Evolutionary conservation across 1,284 basidiomycete genomes (phyloP).

Genomic region (Naganishia albida): DNA sequence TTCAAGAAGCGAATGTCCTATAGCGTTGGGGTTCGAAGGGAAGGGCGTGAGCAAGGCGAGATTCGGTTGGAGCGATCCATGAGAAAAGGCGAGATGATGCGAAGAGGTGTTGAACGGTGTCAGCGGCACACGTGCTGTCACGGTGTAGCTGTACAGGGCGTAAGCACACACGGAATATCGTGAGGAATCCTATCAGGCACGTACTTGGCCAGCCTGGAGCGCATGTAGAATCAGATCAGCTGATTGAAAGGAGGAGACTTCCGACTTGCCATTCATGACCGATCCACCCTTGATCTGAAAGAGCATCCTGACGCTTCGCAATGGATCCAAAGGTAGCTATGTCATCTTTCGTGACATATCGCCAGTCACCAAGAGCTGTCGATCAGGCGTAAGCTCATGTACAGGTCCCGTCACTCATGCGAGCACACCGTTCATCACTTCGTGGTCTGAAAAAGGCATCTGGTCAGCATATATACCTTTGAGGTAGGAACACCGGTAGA

Average conservation of each 20-base stretch:
- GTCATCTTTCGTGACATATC: constrained; percentile 79
- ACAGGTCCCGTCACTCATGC: neutral
- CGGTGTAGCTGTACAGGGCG: constrained; percentile 62
- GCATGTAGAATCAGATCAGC: neutral
- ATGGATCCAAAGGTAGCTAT: constrained; percentile 76
- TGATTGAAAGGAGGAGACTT: neutral
- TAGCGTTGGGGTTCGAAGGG: constrained; percentile 73
- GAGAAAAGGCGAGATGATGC: constrained; percentile 70
- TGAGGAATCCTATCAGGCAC: constrained; percentile 11
- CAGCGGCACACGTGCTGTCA: constrained; percentile 74
- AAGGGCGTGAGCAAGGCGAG: constrained; percentile 73
- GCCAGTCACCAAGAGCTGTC: constrained; percentile 24
- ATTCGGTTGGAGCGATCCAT: constrained; percentile 76
- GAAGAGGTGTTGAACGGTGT: constrained; percentile 72
- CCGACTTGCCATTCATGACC: constrained; percentile 67
- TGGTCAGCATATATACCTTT: neutral
- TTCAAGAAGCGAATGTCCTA: constrained; percentile 69
- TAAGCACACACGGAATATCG: neutral
- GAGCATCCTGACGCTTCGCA: constrained; percentile 64
- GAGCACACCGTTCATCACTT: constrained; percentile 66
- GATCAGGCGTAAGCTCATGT: neutral
- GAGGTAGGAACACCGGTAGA: neutral
- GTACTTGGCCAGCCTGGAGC: constrained; percentile 61
- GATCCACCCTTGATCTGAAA: constrained; percentile 73
- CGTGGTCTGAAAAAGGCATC: constrained; percentile 39